Evolutionary conservation across 2,329 filamentous ascomycete genomes (phyloP), one percentile per base, ranked within the genome.

Genomic region (Periglandula ipomoeae): DNA sequence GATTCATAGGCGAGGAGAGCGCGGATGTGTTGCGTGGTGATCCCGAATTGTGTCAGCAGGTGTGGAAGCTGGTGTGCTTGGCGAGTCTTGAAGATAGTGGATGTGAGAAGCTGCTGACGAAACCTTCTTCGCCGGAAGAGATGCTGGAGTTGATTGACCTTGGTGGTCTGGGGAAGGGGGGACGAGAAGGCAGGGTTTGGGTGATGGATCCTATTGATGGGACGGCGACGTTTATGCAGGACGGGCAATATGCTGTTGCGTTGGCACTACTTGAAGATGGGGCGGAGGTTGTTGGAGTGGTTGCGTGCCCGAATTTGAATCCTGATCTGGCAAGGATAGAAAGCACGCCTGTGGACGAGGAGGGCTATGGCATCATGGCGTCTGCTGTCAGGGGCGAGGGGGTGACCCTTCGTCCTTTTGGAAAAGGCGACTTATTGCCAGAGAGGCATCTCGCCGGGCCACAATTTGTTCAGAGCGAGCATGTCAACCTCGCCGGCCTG

Each of bases 171-270:
- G 68, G 68, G 22, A 59, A 59, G 15, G 71, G 68, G 4, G 63
- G 58, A 6, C 54, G 57, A 3, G 47, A 58, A 2, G 71, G 70
- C 7, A 60, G 76, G 13, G 70, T 72, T 8, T 81, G 78, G 77
- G 69, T 81, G 0, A 79, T 81, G 55, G 78, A 81, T 55, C 78
- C 78, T 0, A 80, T 81, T 26, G 78, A 81, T 53, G 78, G 78
- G 7, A 81, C 78, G 2, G 73, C 75, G 62, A 78, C 75, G 1
- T 81, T 77, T 47, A 65, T 81, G 8, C 62, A 65, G 10, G 71
- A 73, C 5, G 65, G 78, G 55, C 70, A 78, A 42, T 81, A 80
- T 54, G 78, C 75, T 49, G 74, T 80, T 60, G 81, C 81, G 50
- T 66, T 78, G 17, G 75, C 69, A 2, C 66, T 81, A 3, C 59